Conservation (phyloP, 192 early-diverging fungal species). For the Funneliformis geosporum region DNA sequence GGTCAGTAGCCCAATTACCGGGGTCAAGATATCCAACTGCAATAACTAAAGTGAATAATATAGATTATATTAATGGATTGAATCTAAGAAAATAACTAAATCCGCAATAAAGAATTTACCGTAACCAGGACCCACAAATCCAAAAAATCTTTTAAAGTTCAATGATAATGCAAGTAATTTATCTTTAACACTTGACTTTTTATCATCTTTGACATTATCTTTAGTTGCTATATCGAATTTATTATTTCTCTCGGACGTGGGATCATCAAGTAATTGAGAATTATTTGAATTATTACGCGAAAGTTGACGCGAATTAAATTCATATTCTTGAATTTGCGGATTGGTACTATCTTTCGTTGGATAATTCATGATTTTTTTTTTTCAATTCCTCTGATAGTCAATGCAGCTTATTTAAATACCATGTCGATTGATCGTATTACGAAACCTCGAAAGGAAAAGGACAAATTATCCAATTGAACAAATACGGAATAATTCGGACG, state of each 20-base stretch:
- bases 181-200: background rate
- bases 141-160: constrained; percentile 42
- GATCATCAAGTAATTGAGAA: too few species aligned
- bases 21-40: constrained; percentile 78
- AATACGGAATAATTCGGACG: background rate
- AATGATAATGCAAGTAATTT: background rate
- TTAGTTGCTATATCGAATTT: background rate
- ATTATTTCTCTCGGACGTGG: background rate
- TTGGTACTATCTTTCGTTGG: background rate
- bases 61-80: background rate
- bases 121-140: constrained; percentile 50
- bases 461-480: background rate
- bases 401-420: background rate
- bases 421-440: too few species aligned
- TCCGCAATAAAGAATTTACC: constrained; percentile 35
- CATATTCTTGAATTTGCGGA: background rate
- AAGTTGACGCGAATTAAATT: background rate
- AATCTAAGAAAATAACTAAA: too few species aligned
- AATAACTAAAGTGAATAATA: constrained; percentile 36
- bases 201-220: background rate
- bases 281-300: background rate
- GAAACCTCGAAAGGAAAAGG: background rate
- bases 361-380: background rate
- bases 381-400: background rate
- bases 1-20: constrained; percentile 86